Conservation (phyloP, 495 filamentous ascomycete genomes). For the Daldinia loculata region DNA sequence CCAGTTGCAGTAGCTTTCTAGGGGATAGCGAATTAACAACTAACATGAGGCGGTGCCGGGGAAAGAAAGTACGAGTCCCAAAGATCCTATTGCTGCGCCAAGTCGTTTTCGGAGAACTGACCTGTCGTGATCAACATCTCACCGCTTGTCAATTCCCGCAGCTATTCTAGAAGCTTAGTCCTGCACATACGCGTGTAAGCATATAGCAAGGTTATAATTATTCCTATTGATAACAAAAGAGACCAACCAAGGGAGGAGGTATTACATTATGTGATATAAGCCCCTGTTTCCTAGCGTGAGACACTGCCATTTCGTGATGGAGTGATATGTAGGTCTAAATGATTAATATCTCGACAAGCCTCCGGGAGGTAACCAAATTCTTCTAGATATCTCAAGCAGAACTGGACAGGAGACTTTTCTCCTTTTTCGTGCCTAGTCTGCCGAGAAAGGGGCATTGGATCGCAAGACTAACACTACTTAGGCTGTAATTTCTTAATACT, state of each 20-base stretch:
- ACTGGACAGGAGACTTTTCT: neutral
- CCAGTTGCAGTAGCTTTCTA: neutral
- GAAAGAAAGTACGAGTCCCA: neutral
- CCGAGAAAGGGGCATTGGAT: neutral
- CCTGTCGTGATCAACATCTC: neutral
- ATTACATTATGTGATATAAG: neutral
- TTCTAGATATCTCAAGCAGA: too few species aligned
- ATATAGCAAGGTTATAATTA: neutral
- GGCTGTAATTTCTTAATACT: conserved; percentile 44
- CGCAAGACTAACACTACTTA: neutral
- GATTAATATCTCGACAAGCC: neutral
- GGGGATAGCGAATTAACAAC: neutral
- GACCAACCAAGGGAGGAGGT: neutral
- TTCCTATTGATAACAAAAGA: neutral
- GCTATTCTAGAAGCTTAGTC: neutral
- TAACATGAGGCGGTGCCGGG: neutral
- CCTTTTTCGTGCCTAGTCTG: neutral
- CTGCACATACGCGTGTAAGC: neutral
- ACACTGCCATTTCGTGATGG: neutral
- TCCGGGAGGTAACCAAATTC: neutral
- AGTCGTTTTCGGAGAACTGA: neutral
- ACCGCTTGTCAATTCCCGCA: neutral
- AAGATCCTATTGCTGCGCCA: conserved; percentile 2
- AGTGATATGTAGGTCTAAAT: neutral
- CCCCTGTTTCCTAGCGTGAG: neutral